Base-by-base conservation (phyloP, 2,329 filamentous ascomycete species). In the Xylaria hypoxylon region DNA sequence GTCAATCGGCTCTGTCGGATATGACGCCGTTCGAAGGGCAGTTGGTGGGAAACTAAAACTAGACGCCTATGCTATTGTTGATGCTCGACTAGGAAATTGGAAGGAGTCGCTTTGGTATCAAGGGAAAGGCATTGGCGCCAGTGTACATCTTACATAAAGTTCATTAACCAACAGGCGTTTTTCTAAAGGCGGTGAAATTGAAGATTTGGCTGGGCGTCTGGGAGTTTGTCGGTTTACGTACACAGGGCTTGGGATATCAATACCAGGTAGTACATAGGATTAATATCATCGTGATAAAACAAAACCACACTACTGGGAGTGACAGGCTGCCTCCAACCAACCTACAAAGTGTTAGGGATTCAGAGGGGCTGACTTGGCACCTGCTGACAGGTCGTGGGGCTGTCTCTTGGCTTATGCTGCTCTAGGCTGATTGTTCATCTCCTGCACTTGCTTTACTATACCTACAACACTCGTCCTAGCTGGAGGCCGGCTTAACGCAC, bases 1-100 rank as follows among this genome's bases (percentile, higher is more conserved):
- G 91, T 89, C 88, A 38, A 76, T 93, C 19, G 89, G 88, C 15
- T 89, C 89, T 15, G 88, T 96, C 11, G 96, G 95, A 2, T 96
- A 95, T 72, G 93, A 93, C 45, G 92, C 92, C 59, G 84, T 98
- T 15, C 87, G 84, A 72, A 89, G 90, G 72, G 95, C 95, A 11
- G 79, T 98, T 0, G 95, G 95, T 0, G 94, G 95, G 0, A 85
- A 83, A 26, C 79, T 98, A 71, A 92, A 91, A 78, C 79, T 98
- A 66, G 92, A 94, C 79, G 93, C 94, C 1, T 84, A 85, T 72
- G 96, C 94, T 1, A 83, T 89, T 47, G 91, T 97, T 1, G 89
- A 89, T 0, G 83, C 98, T 5, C 85, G 87, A 71, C 81, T 98
- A 63, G 93, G 91, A 8, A 81, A 87, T 73, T 98, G 93, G 89